A percentile compares a stretch with the other conserved stretches of the same genome.
phyloP scores from a whole-genome alignment of 768 basidiomycete genomes.

The Tricholoma matsutake region DNA sequence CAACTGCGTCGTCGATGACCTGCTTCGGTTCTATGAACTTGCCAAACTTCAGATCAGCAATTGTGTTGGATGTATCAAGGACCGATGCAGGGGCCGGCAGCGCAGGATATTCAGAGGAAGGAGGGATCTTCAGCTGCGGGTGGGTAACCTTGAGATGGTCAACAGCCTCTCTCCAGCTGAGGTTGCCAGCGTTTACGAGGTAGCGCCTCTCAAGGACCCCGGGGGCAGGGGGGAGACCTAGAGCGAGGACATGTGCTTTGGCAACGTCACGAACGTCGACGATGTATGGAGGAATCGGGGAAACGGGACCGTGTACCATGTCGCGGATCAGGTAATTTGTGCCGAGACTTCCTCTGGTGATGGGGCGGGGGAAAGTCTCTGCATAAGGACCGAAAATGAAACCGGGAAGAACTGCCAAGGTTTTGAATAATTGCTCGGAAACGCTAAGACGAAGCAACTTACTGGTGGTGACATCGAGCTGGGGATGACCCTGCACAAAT shows the following conservation, averaged over 20 bases:
- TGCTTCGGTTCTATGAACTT: not conserved
- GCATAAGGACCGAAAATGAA: constrained; percentile 38
- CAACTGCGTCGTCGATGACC: not conserved
- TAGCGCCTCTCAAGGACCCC: constrained; percentile 26
- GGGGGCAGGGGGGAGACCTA: constrained; percentile 22
- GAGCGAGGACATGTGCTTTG: constrained; percentile 30
- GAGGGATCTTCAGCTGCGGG: not conserved
- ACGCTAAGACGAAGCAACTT: constrained; percentile 9
- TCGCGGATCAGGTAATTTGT: constrained; percentile 28
- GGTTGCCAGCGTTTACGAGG: constrained; percentile 24
- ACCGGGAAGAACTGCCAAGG: constrained; percentile 29
- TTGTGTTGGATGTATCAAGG: constrained; percentile 24
- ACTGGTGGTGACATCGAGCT: constrained; percentile 38
- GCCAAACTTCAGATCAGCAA: constrained; percentile 23
- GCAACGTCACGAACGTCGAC: constrained; percentile 38
- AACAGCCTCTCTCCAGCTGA: constrained; percentile 27
- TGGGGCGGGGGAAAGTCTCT: constrained; percentile 27
- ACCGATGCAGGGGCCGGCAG: constrained; percentile 23
- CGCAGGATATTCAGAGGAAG: constrained; percentile 4
- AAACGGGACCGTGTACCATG: constrained; percentile 25
- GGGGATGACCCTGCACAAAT: constrained; percentile 15
- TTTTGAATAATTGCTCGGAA: not conserved
- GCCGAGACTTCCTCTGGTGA: constrained; percentile 19
- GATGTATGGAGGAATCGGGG: constrained; percentile 23
- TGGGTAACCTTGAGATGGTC: not conserved